Percentiles rank a stretch among this genome's conserved stretches.
These are phyloP conservation scores for Staphylotrichum longicolle DNA, from an alignment of 495 filamentous ascomycete genomes.

Conservation along the genomic window DNA sequence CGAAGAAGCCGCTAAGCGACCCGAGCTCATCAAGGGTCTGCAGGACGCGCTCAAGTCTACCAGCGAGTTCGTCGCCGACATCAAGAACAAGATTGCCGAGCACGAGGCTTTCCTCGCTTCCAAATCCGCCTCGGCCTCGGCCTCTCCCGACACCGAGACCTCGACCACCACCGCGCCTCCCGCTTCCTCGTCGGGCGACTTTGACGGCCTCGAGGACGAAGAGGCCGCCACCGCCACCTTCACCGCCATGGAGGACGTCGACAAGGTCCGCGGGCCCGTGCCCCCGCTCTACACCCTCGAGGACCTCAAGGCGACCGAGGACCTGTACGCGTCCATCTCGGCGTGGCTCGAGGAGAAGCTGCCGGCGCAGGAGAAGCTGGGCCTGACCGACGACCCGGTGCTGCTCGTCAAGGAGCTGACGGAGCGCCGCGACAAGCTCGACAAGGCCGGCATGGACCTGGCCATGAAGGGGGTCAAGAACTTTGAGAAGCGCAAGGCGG, in stretches of 20 bases:
- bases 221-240: constrained; percentile 36
- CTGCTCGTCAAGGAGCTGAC: constrained; percentile 64
- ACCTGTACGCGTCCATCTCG: constrained; percentile 45
- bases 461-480: constrained; percentile 68
- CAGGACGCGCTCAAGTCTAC: constrained; percentile 61
- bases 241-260: constrained; percentile 36
- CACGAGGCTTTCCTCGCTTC: constrained; percentile 49
- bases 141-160: constrained; percentile 36
- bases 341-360: constrained; percentile 70
- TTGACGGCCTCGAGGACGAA: constrained; percentile 64
- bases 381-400: constrained; percentile 65
- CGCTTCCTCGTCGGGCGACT: constrained; percentile 42
- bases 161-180: constrained; percentile 43
- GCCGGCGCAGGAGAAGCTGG: constrained; percentile 64
- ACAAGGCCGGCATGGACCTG: constrained; percentile 65
- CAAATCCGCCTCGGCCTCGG: constrained; percentile 38
- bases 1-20: constrained; percentile 64
- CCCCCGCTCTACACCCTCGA: constrained; percentile 57
- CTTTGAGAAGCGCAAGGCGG: constrained; percentile 49
- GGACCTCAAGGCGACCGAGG: constrained; percentile 59
- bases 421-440: constrained; percentile 59
- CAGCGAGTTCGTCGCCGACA: constrained; percentile 46
- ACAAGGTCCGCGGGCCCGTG: constrained; percentile 43
- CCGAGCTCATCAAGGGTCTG: constrained; percentile 61
- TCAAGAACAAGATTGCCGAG: constrained; percentile 50